Base-by-base conservation (phyloP, 192 early-diverging fungal genomes). In the Mortierella alpina region DNA sequence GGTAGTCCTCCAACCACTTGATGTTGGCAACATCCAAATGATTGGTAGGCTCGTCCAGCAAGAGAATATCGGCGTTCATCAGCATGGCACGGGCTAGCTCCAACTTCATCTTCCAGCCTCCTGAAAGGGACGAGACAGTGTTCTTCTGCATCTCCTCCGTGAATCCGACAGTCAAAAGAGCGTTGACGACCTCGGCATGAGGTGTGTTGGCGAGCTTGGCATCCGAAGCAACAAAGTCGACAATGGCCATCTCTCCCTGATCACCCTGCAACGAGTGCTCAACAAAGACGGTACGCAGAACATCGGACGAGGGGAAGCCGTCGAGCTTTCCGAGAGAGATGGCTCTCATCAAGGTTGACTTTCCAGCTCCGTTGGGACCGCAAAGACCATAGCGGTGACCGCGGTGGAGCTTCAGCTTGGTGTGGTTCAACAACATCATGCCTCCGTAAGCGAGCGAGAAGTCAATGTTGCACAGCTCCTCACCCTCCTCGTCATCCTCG, bases 61-160 rank as follows among this genome's bases (percentile, higher is more conserved):
- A 84, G 63, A 95, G 76, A 59, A 96, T 93, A 83, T 96, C 95
- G 79, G 94, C 91, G 70, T 94, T 93, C 86, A 88, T 86, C 79
- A 96, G 84, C 91, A 96, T 92, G 67, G 95, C 94, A 84, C 93
- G 91, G 18, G 93, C 93, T 80, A 96, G 88, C 83, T 90, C 93
- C 54, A 95, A 87, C 91, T 94, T 95, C 95, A 96, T 96, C 85
- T 94, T 93, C 93, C 94, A 96, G 63, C 93, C 93, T 86, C 94
- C 94, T 73, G 91, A 92, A 15, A 96, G 87, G 20, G 89, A 86
- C 50, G 90, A 89, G 73, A 95, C 91, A 57, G 90, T 68, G 74
- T 92, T 89, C 72, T 84, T 85, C 59, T 86, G 86, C 70, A 91
- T 85, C 74, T 84, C 84, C 48, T 86, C 84, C 20, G 87, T 91